Evolutionary conservation across 768 basidiomycete species (phyloP), one percentile per base, ranked within the genome.

Genomic region (Auriscalpium orientale): DNA sequence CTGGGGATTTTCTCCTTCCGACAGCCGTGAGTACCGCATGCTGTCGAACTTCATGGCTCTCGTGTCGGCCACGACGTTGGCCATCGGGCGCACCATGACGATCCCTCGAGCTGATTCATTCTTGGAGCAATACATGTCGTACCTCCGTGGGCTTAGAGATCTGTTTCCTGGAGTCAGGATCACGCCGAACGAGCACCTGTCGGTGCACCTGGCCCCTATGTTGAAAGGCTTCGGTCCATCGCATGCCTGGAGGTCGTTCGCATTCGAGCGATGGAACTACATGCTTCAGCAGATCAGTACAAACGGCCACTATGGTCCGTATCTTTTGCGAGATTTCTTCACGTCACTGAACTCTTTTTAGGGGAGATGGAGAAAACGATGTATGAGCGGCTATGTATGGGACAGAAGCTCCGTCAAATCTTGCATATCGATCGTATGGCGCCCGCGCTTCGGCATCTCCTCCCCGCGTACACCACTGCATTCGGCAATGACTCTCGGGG

Each of bases 111-210:
- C 70, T 34, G 1, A 51, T 0, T 15, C 50, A 1, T 74, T 68
- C 46, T 58, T 70, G 28, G 11, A 43, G 1, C 60, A 70, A 33
- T 71, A 74, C 47, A 34, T 46, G 0, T 38, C n/a, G 2, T 77
- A 78, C 58, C 65, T 77, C 3, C 34, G 28, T 0, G 63, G 58
- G 1, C 22, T 76, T 4, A 48, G 59, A 1, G 50, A 58, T 0
- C 63, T 77, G 1, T 78, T 65, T 56, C 69, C 67, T 0, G 61
- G 60, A 4, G 55, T 60, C 8, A 38, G 45, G 0, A 54, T 76
- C 18, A 57, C 57, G 0, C 67, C 71, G 2, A 72, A 74, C 44
- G 73, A 78, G 8, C 78, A 78, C 56, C 50, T 73, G 4, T 59
- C 71, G 1, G 60, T 79, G n/a, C 76, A 78, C 59, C 59, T 75